Base-by-base conservation (phyloP, 352 stramenopile species). In the Phytophthora melonis region DNA sequence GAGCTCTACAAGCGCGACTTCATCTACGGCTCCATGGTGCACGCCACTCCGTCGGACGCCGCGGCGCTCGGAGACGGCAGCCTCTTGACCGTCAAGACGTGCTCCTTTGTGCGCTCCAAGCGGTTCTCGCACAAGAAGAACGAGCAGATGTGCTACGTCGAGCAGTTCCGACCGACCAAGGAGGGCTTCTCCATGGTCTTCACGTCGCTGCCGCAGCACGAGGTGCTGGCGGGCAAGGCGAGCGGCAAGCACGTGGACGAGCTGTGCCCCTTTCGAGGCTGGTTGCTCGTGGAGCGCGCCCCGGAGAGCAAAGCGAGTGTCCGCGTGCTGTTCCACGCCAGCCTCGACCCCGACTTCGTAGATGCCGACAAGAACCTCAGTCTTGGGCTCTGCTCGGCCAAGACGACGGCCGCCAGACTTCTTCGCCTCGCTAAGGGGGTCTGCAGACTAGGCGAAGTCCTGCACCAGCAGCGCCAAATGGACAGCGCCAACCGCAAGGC, bases 1-100 rank as follows among this genome's bases (percentile, higher is more conserved):
- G 41, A 70, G 6, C 30, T 87, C 4, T 85, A 81, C 75, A 72
- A 81, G 56, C 58, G 72, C 0, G 67, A 85, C 36, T 88, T 87
- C 43, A 85, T 88, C 62, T 85, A 84, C 58, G 79, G 81, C 3
- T 82, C 79, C 1, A n/a, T 88, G 58, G 79, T 82, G 10, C 69
- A 84, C 43, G 49, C 75, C 7, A 55, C 64, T 10, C 36, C 62
- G 0, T 70, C 56, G 0, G 32, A 68, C 23, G 55, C 62, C 3
- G 60, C 57, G 1, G 30, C 27, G 27, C 34, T 55, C 8, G 62
- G 50, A 0, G 63, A 74, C 47, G 61, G 49, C 16, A 70, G 60
- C 9, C 50, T 75, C 3, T 36, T 80, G 45, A 60, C 66, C 8
- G 78, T 84, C 61, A 84, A 82, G 58, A 84, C 78, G 8, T 70